These are phyloP conservation scores for Fraxinus sp. DNA, from an alignment of 305 asterid species.

Conservation along the genomic window DNA sequence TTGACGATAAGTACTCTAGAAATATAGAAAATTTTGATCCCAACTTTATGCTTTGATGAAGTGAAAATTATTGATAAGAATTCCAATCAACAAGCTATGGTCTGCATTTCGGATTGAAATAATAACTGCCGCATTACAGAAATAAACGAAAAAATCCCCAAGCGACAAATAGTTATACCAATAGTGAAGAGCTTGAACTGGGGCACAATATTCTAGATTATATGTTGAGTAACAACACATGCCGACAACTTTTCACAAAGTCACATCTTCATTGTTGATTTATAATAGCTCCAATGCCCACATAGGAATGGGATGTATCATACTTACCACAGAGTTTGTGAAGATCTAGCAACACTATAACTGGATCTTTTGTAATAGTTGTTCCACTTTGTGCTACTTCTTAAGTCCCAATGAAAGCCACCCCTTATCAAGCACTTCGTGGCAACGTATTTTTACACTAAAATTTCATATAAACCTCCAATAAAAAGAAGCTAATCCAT, in stretches of 20 bases:
- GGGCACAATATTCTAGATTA: neutral
- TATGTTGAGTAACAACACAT: neutral
- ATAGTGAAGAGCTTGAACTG: neutral
- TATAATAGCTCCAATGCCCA: neutral
- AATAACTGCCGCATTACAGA: neutral
- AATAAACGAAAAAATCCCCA: neutral
- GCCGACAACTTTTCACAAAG: neutral
- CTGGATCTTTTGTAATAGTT: neutral
- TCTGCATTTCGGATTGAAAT: neutral
- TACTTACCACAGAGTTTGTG: neutral
- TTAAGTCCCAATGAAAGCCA: neutral
- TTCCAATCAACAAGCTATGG: neutral
- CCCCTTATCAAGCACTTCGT: neutral
- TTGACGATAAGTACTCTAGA: neutral
- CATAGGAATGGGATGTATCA: neutral
- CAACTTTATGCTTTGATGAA: neutral
- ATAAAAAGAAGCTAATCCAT: neutral
- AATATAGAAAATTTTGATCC: neutral
- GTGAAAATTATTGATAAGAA: neutral
- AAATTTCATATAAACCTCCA: neutral
- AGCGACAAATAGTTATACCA: neutral
- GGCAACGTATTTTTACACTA: neutral
- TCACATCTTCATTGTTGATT: neutral
- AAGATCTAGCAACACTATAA: neutral
- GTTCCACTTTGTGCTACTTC: neutral